Evolutionary conservation across 495 filamentous ascomycete species (phyloP), one percentile per base, ranked within the genome.

Genomic region (Podospora australis): DNA sequence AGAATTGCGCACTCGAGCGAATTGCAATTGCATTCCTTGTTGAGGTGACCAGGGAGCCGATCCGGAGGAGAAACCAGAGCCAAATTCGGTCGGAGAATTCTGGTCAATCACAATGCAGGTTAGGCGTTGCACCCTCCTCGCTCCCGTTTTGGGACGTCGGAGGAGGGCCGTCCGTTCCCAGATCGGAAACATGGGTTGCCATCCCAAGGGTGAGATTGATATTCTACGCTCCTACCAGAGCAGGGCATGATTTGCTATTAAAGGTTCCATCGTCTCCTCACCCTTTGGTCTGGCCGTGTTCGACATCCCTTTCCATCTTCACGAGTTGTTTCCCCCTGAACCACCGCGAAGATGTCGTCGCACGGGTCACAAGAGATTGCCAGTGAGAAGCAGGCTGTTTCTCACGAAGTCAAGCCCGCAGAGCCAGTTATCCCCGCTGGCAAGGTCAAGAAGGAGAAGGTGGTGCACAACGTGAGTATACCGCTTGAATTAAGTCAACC

Each of bases 381-480:
- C 50, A 51, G 24, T 42, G 62, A 65, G 53, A 65, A 65, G 59
- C 41, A 41, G 3, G 19, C 30, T 10, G 44, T 26, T 32, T 24
- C 52, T 34, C 42, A 54, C 42, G 39, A 11, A 17, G 32, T 60
- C 32, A 39, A 46, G 28, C n/a, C 46, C 24, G 40, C 48, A 23
- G 49, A 29, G 16, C 17, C 23, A 6, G 34, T 43, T 8, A 39
- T 19, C 24, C 32, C 36, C 39, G 38, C 64, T 13, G 70, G 65
- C 21, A 53, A 60, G 29, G 65, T 57, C 22, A 67, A 69, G 50
- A 52, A 68, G 48, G 67, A 70, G 20, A 79, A 74, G 59, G 53
- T 44, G 23, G 77, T 80, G 26, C 68, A 67, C 57, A 80, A 78
- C 58, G 75, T 79, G 41, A 58, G 75, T 71, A 17, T 22, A 32